Base-by-base conservation (phyloP, 257 asterid genomes). In the Solanum etuberosum region DNA sequence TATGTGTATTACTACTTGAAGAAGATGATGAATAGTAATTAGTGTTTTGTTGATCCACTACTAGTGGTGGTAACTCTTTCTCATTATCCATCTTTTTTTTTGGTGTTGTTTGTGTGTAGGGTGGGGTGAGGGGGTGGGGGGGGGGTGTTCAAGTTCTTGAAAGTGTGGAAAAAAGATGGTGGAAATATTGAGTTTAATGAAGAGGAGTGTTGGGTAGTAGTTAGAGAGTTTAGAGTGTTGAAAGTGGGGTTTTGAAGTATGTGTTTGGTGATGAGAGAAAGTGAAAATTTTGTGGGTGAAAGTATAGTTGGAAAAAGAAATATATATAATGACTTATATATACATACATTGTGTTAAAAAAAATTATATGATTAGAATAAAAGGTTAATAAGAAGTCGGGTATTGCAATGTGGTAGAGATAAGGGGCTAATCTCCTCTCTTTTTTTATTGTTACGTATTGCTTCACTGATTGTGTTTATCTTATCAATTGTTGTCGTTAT, bases 61-160 rank as follows among this genome's bases (percentile, higher is more conserved):
- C 98, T n/a, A 94, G 89, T 65, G 98, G 98, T 37, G 98, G 98
- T 85, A 95, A 92, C 89, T 92, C 90, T 63, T 93, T 93, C 73
- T 51, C 86, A 57, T 35, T 35, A 72, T 61, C 77, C 93, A 86
- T 92, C 14, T 7, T 16, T 6, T 81, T 38, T 9, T 29, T 8
- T 43, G 42, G 32, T 54, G 46, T 48, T 12, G 83, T 67, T 34
- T 57, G 76, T 29, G 72, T 57, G 73, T 65, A 29, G 35, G 73
- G 32, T 54, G 54, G 54, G 6, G 54, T 35, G 38, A 16, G 14
- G 54, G 57, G 61, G 34, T 43, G 83, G 83, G 31, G 70, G 0
- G 70, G 70, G 14, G 70, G n/a, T 48, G 57, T 72, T 37, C 5
- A 6, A n/a, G 83, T 42, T 77, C 23, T 77, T 40, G 83, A n/a